These are phyloP conservation scores for Ammopiptanthus mongolicus DNA, from an alignment of 306 rosid genomes.

Conservation along the genomic window DNA sequence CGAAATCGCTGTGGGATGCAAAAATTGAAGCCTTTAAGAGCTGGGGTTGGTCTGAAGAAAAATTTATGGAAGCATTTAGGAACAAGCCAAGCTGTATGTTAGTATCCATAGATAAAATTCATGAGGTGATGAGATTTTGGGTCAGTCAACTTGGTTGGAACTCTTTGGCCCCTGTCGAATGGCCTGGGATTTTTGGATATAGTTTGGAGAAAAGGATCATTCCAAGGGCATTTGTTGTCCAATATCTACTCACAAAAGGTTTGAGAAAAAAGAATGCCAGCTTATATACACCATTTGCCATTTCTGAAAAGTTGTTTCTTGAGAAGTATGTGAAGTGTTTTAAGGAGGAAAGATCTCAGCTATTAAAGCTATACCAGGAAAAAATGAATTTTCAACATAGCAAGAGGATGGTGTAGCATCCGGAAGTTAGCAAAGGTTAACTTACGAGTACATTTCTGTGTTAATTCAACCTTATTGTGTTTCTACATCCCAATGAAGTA, in stretches of 20 bases:
- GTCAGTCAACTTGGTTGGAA: conserved; percentile 36
- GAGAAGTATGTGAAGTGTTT: conserved; percentile 20
- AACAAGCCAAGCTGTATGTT: conserved; percentile 32
- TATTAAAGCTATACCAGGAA: conserved; percentile 20
- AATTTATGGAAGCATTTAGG: conserved; percentile 22
- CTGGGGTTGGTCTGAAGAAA: conserved; percentile 51
- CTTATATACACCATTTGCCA: neutral
- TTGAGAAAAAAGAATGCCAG: conserved; percentile 11
- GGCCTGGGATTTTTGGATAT: neutral
- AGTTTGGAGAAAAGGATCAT: conserved; percentile 49
- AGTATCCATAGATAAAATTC: conserved; percentile 35
- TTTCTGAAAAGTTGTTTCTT: conserved; percentile 12
- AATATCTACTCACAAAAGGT: conserved; percentile 29
- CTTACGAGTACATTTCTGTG: neutral
- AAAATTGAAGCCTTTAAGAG: conserved; percentile 26
- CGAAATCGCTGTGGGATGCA: conserved; percentile 25
- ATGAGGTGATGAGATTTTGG: conserved; percentile 33
- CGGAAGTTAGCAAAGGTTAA: neutral
- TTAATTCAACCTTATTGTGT: neutral
- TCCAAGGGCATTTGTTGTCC: conserved; percentile 38
- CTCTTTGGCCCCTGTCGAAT: neutral
- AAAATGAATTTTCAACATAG: neutral
- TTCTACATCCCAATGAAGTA: neutral
- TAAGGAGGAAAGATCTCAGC: neutral
- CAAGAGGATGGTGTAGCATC: neutral